Base-by-base conservation (phyloP, 2,329 filamentous ascomycete genomes). In the Tolypocladium pustulatum region DNA sequence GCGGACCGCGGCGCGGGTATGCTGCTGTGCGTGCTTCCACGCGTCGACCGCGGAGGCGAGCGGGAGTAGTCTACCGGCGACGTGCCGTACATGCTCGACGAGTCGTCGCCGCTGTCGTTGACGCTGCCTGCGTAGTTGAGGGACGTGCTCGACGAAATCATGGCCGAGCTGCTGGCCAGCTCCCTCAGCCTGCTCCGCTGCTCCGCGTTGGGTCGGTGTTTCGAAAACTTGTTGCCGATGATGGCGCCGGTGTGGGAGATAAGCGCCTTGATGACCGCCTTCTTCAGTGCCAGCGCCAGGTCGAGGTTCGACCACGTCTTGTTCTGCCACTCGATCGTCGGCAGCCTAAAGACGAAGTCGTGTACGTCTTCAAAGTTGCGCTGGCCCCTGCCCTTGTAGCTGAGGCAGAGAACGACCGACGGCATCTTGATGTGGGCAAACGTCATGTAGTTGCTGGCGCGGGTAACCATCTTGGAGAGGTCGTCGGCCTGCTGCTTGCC, bases 281-380 rank as follows among this genome's bases (percentile, higher is more conserved):
- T 95, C 76, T 99, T 97, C 57, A 99, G 81, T 17, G 91, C 89
- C 54, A 97, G 80, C 0, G 93, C 92, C 12, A 99, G 83, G 68
- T 99, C 94, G 8, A 99, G 82, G 71, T 97, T 99, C 8, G 91
- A 97, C 94, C 94, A 99, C 10, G 92, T 97, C 78, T 99, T 99
- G 80, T 99, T 99, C 63, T 91, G 86, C 76, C 96, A 97, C 71
- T 99, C 94, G 54, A 99, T 86, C 2, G 89, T 88, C 4, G 94
- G 94, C 75, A 99, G 84, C 38, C 91, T 87, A 82, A 99, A 99
- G 55, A 99, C 94, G 65, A 99, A 95, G 69, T 97, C 88, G 73
- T 99, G 93, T 20, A 99, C 88, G 72, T 99, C 95, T 75, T 97
- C 91, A 59, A 99, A 82, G 67, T 97, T 99, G 69, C 92, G 90